Percentiles rank a stretch among this genome's conserved stretches.
phyloP scores from a whole-genome alignment of 2,329 filamentous ascomycete species.

The Chaetothyriales sp. region DNA sequence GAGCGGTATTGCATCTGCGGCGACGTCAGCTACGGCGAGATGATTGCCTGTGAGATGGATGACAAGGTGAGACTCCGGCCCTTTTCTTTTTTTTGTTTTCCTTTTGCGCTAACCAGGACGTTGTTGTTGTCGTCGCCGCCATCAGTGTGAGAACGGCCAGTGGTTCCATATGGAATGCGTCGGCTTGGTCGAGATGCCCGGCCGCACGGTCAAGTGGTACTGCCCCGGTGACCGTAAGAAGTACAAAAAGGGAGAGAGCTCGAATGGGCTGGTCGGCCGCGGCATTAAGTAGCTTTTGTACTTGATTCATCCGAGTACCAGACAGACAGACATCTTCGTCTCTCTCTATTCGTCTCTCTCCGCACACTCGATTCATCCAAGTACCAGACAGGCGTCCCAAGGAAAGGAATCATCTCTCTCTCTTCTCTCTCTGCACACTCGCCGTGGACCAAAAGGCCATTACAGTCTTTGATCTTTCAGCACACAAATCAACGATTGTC shows the following conservation, averaged over 20 bases:
- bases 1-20: conserved; percentile 51
- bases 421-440: no score
- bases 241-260: conserved; percentile 26
- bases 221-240: conserved; percentile 48
- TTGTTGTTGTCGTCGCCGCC: no score
- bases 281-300: conserved; percentile 12
- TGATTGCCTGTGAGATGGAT: conserved; percentile 53
- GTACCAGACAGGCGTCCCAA: no score
- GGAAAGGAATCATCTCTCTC: no score
- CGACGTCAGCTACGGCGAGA: conserved; percentile 50
- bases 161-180: conserved; percentile 55
- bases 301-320: no score
- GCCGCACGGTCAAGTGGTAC: conserved; percentile 51
- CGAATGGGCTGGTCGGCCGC: conserved; percentile 19
- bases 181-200: conserved; percentile 43
- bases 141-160: conserved; percentile 49
- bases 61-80: conserved; percentile 31
- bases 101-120: background rate
- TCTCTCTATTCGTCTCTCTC: no score
- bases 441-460: no score
- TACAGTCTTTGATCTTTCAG: no score
- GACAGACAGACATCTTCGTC: no score
- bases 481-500: no score
- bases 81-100: conserved; percentile 6
- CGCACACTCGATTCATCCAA: no score